These are phyloP conservation scores for Nicotiana tabacum DNA, from an alignment of 257 asterid genomes.

Conservation along the genomic window DNA sequence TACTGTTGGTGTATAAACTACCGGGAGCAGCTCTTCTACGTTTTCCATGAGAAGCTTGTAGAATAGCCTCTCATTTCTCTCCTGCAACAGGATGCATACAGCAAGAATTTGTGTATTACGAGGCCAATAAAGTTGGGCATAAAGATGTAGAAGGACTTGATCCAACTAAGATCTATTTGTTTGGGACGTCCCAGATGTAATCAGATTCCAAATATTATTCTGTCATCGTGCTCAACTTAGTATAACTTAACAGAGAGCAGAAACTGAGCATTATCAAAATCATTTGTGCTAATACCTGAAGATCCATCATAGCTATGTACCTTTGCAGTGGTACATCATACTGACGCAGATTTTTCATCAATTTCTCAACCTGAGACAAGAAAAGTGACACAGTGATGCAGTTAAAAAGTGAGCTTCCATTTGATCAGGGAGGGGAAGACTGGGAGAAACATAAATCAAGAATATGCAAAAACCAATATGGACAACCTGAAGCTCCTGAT, in stretches of 20 bases:
- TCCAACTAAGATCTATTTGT: conserved; percentile 2
- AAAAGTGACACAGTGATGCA: neutral
- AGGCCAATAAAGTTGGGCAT: neutral
- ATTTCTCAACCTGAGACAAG: conserved; percentile 64
- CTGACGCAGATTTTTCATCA: conserved; percentile 89
- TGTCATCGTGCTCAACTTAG: neutral
- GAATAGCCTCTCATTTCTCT: conserved; percentile 80
- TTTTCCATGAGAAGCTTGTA: conserved; percentile 92
- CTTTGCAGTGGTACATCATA: conserved; percentile 90
- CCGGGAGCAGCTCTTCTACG: conserved; percentile 95
- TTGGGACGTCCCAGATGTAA: neutral
- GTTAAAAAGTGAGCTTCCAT: neutral
- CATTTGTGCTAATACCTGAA: conserved; percentile 55
- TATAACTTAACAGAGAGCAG: neutral
- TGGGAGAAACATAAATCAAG: neutral
- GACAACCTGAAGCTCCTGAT: conserved; percentile 79
- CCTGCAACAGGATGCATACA: conserved; percentile 36
- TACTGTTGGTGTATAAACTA: conserved; percentile 97
- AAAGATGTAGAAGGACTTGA: neutral
- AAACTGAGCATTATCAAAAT: neutral
- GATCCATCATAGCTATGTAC: conserved; percentile 99
- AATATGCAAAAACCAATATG: neutral
- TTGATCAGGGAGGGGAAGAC: neutral
- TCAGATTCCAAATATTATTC: neutral
- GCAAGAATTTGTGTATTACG: neutral